Conservation (phyloP, 768 basidiomycete species). For the Suillus clintonianus region DNA sequence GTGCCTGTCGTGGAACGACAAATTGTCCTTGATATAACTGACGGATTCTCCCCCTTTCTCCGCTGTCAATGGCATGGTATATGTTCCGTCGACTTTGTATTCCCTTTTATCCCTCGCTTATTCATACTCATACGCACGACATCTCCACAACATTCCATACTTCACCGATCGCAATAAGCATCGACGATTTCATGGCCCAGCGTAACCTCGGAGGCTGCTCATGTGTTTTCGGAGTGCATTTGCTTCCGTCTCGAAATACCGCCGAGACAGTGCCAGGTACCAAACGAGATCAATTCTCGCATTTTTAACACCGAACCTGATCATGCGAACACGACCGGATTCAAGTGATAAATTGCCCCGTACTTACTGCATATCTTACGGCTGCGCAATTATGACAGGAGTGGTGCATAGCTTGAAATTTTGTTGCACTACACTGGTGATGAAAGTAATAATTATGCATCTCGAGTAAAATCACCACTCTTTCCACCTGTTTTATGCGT, state of each 20-base stretch:
- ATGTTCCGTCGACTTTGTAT: no score
- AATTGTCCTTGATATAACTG: no score
- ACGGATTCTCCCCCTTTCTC: no score
- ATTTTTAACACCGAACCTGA: neutral
- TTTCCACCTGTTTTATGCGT: slow-evolving; percentile 70
- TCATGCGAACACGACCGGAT: neutral
- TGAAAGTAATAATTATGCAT: neutral
- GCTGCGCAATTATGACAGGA: no score
- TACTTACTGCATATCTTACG: no score
- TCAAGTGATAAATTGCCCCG: no score
- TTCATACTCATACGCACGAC: neutral
- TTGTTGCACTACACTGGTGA: neutral
- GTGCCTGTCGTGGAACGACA: no score
- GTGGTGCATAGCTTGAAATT: no score
- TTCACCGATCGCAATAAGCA: neutral
- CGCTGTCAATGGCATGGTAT: no score
- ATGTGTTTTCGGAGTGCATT: neutral
- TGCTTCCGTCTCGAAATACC: neutral
- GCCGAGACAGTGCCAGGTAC: neutral
- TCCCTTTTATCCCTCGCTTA: no score
- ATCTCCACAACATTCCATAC: neutral
- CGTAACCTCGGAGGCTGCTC: neutral
- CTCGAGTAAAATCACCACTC: slow-evolving; percentile 64
- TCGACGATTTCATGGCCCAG: neutral
- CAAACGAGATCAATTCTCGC: neutral